Evolutionary conservation across 73 alveolate species (phyloP).

Genomic region (Uronychia setigera): DNA sequence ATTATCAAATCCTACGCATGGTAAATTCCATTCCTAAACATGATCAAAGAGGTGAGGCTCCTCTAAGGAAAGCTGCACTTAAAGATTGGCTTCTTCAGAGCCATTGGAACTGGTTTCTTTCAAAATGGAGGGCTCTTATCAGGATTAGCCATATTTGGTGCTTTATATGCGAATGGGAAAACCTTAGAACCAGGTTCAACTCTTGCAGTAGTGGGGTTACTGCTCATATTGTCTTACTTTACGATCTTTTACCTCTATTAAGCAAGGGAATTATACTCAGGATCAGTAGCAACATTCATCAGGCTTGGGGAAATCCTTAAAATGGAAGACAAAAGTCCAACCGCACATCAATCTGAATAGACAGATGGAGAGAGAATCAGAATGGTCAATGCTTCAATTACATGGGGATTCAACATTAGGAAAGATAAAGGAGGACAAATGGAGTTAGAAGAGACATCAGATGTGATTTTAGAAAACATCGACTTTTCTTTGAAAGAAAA

Average conservation of each 20-base stretch:
- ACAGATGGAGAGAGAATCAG: neutral
- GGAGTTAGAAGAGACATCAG: neutral
- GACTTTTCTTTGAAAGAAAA: constrained; percentile 42
- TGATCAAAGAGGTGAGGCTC: constrained; percentile 9
- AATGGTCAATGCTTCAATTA: neutral
- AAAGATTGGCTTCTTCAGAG: neutral
- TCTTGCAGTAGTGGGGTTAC: neutral
- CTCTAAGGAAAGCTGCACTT: neutral
- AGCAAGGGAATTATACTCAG: neutral
- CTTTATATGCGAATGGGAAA: neutral
- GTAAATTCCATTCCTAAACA: constrained; percentile 34
- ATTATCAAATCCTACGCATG: constrained; percentile 51
- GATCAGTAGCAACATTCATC: neutral
- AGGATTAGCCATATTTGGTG: neutral
- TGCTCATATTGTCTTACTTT: neutral
- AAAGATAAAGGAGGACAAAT: neutral
- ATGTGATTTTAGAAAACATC: neutral
- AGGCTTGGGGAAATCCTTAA: neutral
- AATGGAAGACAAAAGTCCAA: neutral
- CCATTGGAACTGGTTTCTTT: neutral
- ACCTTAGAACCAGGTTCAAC: neutral
- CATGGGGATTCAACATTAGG: neutral
- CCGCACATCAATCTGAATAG: neutral
- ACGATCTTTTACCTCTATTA: neutral
- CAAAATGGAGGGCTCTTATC: neutral